These are phyloP conservation scores for Rhododendron molle DNA, from an alignment of 148 eudicot genomes.

Conservation along the genomic window DNA sequence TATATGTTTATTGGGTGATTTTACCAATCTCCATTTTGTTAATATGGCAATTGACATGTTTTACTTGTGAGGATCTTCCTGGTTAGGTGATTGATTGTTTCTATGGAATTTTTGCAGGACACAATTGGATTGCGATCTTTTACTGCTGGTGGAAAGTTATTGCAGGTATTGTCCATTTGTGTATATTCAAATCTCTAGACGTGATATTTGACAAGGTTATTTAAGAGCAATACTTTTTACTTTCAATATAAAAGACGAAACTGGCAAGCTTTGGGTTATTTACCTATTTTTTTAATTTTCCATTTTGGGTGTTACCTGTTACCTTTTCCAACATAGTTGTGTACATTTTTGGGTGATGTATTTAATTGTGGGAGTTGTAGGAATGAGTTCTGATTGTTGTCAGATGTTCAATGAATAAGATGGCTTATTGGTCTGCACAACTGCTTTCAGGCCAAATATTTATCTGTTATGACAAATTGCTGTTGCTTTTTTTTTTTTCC, in stretches of 20 bases:
- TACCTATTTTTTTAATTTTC: background rate
- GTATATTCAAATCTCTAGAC: background rate
- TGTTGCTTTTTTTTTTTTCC: background rate
- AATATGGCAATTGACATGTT: background rate
- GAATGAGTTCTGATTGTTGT: background rate
- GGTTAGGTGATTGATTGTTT: constrained; percentile 6
- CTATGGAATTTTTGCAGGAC: constrained; percentile 43
- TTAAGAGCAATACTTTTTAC: background rate
- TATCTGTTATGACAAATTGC: background rate
- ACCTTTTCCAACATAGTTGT: background rate
- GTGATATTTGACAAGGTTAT: background rate
- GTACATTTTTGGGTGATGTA: background rate
- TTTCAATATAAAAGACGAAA: background rate
- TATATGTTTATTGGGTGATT: background rate
- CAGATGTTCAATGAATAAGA: background rate
- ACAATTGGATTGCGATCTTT: constrained; percentile 91
- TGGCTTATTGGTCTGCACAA: background rate
- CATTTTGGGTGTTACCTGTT: background rate
- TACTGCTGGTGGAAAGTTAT: constrained; percentile 96
- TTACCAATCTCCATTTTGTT: background rate
- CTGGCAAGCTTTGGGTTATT: background rate
- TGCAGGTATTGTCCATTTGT: constrained; percentile 61
- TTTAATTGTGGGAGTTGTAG: background rate
- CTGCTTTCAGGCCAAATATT: background rate
- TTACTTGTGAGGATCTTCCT: background rate